phyloP scores from a whole-genome alignment of 2,329 filamentous ascomycete genomes.

The Hypoxylon sp. region DNA sequence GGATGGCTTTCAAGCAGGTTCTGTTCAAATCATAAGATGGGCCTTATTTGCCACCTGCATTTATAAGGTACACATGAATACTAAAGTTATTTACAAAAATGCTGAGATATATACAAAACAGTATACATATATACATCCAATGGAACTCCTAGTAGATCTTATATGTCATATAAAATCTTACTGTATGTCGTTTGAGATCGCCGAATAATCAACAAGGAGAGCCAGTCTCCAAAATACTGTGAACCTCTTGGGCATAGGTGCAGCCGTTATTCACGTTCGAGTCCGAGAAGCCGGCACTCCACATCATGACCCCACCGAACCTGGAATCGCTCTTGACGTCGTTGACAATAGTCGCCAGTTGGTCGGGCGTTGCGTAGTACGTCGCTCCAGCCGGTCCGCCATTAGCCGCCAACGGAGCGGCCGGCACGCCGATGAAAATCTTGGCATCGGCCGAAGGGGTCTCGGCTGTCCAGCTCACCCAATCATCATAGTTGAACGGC shows the following conservation, averaged over 20 bases:
- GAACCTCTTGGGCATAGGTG: constrained; percentile 59
- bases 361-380: constrained; percentile 55
- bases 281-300: constrained; percentile 60
- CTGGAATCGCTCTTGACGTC: constrained; percentile 51
- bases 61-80: constrained; percentile 3
- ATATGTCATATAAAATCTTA: background rate
- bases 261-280: constrained; percentile 55
- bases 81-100: background rate
- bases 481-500: constrained; percentile 58
- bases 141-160: background rate
- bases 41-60: constrained; percentile 13
- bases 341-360: constrained; percentile 53
- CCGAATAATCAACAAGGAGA: constrained; percentile 46
- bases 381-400: constrained; percentile 52
- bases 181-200: background rate
- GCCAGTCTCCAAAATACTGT: constrained; percentile 56
- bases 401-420: constrained; percentile 56
- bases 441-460: constrained; percentile 57
- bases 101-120: constrained; percentile 2
- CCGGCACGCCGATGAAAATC: constrained; percentile 59
- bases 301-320: constrained; percentile 60
- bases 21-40: background rate
- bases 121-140: background rate
- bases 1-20: background rate
- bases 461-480: constrained; percentile 53